Conservation (phyloP, 2,329 filamentous ascomycete species). For the Venturia aucupariae region DNA sequence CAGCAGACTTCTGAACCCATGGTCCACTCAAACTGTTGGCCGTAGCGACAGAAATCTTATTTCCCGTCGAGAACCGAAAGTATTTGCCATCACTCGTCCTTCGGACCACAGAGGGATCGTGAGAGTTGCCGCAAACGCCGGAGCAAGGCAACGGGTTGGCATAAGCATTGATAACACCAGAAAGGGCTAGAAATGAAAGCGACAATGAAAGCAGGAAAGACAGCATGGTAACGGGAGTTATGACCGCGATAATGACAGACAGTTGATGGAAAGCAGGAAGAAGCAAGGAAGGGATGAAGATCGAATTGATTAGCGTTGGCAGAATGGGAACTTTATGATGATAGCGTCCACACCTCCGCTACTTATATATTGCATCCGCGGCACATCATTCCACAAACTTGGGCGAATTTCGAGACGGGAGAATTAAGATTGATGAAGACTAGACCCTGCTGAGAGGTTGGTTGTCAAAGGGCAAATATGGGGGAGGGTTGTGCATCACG, state of each 20-base stretch:
- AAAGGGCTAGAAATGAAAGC: background rate
- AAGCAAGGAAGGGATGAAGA: background rate
- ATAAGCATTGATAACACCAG: constrained; percentile 23
- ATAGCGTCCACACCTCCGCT: background rate
- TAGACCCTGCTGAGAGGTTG: background rate
- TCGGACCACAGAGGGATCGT: constrained; percentile 42
- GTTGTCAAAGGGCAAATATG: background rate
- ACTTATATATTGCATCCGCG: background rate
- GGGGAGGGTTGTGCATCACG: background rate
- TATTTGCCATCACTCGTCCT: constrained; percentile 40
- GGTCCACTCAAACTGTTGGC: constrained; percentile 39
- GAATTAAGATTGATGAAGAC: background rate
- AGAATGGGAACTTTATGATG: background rate
- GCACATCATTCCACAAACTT: background rate
- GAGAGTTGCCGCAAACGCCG: constrained; percentile 35
- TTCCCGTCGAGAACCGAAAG: constrained; percentile 45
- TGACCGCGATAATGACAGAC: background rate
- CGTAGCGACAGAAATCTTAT: constrained; percentile 41
- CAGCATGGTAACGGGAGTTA: background rate
- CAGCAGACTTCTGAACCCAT: constrained; percentile 41
- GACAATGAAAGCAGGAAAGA: background rate
- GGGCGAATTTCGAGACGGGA: background rate
- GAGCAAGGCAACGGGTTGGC: constrained; percentile 32
- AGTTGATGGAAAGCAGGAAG: background rate
- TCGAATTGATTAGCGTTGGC: background rate